Evolutionary conservation across 2,329 filamentous ascomycete genomes (phyloP).

Genomic region (Fusarium liriodendri): DNA sequence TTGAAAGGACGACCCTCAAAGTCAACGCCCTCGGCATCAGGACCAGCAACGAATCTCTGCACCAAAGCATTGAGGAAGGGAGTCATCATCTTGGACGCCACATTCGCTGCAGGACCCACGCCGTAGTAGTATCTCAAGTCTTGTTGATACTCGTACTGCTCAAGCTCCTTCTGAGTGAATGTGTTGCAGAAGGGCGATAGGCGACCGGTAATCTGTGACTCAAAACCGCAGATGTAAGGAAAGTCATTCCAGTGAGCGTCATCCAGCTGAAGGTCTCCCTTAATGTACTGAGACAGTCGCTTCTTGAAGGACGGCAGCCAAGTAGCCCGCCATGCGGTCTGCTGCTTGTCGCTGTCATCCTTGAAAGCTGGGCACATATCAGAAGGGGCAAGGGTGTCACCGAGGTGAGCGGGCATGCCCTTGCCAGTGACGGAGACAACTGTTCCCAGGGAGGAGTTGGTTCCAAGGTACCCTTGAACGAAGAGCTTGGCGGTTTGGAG

Average conservation of each 20-base stretch:
- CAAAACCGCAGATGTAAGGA: slow-evolving; percentile 78
- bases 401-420: slow-evolving; percentile 61
- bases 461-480: slow-evolving; percentile 69
- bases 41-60: slow-evolving; percentile 63
- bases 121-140: slow-evolving; percentile 78
- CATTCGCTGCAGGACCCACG: slow-evolving; percentile 65
- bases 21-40: slow-evolving; percentile 59
- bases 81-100: slow-evolving; percentile 69
- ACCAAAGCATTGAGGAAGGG: slow-evolving; percentile 68
- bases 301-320: slow-evolving; percentile 64
- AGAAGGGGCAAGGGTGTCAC: slow-evolving; percentile 72
- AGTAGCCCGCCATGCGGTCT: slow-evolving; percentile 59
- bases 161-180: slow-evolving; percentile 71
- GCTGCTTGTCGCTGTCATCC: slow-evolving; percentile 62
- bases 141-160: slow-evolving; percentile 74
- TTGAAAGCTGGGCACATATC: slow-evolving; percentile 71
- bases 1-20: slow-evolving; percentile 59
- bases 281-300: slow-evolving; percentile 65
- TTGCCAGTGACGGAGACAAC: slow-evolving; percentile 69
- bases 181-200: slow-evolving; percentile 72
- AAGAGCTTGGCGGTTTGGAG: slow-evolving; percentile 72
- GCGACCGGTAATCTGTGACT: slow-evolving; percentile 73
- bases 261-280: slow-evolving; percentile 65
- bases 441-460: slow-evolving; percentile 62
- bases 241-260: slow-evolving; percentile 66